These are phyloP conservation scores for Pichia heedii DNA, from an alignment of 805 yeast species.

Conservation along the genomic window DNA sequence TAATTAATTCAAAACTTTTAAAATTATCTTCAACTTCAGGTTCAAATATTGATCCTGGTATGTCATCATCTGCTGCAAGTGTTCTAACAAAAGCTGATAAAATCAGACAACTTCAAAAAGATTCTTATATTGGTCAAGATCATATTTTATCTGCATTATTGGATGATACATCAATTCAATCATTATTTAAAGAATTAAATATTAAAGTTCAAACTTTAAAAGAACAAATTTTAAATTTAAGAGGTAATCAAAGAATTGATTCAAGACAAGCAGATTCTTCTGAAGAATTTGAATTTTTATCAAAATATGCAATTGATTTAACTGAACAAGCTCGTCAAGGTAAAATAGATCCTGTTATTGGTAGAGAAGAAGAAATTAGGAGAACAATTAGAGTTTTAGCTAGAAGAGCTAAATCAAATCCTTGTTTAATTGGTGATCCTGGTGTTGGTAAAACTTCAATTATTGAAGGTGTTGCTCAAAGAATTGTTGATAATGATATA, in stretches of 20 bases:
- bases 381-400: constrained; percentile 90
- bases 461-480: constrained; percentile 97
- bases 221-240: constrained; percentile 65
- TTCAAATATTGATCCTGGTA: constrained; percentile 72
- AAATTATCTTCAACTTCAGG: constrained; percentile 84
- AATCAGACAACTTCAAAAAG: constrained; percentile 81
- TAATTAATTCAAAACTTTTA: constrained; percentile 73
- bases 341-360: constrained; percentile 95
- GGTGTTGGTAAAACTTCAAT: constrained; percentile 99
- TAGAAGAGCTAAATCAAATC: constrained; percentile 95
- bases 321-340: constrained; percentile 92
- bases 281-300: constrained; percentile 69
- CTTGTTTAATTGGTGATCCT: constrained; percentile 95
- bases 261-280: constrained; percentile 91
- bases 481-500: constrained; percentile 92
- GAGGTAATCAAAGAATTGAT: constrained; percentile 90
- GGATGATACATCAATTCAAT: constrained; percentile 65
- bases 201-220: constrained; percentile 65
- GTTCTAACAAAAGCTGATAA: constrained; percentile 67
- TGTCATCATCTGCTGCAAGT: constrained; percentile 69
- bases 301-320: constrained; percentile 87
- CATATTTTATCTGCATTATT: constrained; percentile 79
- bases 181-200: constrained; percentile 61
- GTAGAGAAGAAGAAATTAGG: constrained; percentile 97
- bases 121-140: constrained; percentile 87